Evolutionary conservation across 2,329 filamentous ascomycete species (phyloP).

Genomic region (Fusarium siculi): DNA sequence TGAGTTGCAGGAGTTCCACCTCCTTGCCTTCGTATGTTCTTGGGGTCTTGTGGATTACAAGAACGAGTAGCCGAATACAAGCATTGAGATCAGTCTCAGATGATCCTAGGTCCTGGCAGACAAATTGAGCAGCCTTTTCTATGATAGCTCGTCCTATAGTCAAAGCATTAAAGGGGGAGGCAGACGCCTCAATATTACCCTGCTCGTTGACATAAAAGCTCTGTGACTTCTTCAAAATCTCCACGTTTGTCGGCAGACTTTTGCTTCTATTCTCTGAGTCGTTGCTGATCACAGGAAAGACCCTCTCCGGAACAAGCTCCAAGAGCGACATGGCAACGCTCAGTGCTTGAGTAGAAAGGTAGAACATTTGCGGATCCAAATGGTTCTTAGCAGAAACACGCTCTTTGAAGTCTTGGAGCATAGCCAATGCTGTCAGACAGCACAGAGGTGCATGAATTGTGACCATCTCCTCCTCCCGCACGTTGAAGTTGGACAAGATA

Average conservation of each 20-base stretch:
- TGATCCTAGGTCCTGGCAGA: constrained; percentile 58
- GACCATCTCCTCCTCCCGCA: constrained; percentile 96
- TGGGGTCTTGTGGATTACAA: constrained; percentile 65
- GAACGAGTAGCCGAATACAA: constrained; percentile 68
- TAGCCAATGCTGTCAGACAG: constrained; percentile 66
- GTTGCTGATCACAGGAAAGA: constrained; percentile 58
- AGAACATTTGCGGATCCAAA: constrained; percentile 48
- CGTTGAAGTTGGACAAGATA: constrained; percentile 87
- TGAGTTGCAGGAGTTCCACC: constrained; percentile 60
- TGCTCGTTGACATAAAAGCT: constrained; percentile 77
- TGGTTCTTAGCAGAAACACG: constrained; percentile 45
- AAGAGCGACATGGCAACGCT: constrained; percentile 66
- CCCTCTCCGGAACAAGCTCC: constrained; percentile 72
- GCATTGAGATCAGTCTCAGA: constrained; percentile 62
- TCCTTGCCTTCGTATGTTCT: constrained; percentile 56
- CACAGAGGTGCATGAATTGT: constrained; percentile 84
- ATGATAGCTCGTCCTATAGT: constrained; percentile 72
- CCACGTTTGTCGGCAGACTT: constrained; percentile 47
- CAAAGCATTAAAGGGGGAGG: constrained; percentile 67
- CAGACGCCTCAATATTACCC: constrained; percentile 71
- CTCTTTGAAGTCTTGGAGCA: constrained; percentile 65
- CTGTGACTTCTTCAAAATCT: constrained; percentile 69
- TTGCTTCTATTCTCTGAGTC: constrained; percentile 8
- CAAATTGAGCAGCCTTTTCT: constrained; percentile 65
- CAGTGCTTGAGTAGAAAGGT: constrained; percentile 51